Evolutionary conservation across 208 protist species (phyloP).

Genomic region (Leishmania tarentolae): DNA sequence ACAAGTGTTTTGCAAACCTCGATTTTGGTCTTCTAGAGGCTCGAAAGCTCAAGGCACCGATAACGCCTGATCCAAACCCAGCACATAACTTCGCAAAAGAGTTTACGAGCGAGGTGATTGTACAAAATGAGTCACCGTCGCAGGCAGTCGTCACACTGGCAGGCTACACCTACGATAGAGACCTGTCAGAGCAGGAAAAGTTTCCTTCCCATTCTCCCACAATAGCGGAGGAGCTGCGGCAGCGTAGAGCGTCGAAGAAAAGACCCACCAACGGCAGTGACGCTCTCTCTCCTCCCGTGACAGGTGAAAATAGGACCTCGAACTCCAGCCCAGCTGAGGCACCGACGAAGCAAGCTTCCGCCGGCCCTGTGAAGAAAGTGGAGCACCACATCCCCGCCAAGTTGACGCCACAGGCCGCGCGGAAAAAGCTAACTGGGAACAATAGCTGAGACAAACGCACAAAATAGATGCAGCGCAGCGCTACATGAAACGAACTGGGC

Average conservation of each 20-base stretch:
- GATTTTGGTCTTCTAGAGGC: slow-evolving; percentile 70
- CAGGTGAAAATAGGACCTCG: not conserved
- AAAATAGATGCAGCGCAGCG: not conserved
- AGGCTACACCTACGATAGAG: slow-evolving; percentile 69
- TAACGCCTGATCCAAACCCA: slow-evolving; percentile 65
- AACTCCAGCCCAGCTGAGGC: not conserved
- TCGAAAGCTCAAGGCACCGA: slow-evolving; percentile 70
- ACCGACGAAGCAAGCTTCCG: not conserved
- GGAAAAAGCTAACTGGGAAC: slow-evolving; percentile 20
- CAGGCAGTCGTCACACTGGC: slow-evolving; percentile 41
- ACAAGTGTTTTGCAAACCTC: slow-evolving; percentile 86
- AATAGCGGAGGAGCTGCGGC: slow-evolving; percentile 5
- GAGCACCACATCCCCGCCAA: slow-evolving; percentile 6
- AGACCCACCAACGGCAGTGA: not conserved
- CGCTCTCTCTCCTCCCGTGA: not conserved
- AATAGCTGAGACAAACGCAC: slow-evolving; percentile 2
- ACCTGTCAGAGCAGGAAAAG: slow-evolving; percentile 3
- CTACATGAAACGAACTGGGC: not conserved
- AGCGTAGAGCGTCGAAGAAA: slow-evolving; percentile 1
- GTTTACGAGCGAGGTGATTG: slow-evolving; percentile 65
- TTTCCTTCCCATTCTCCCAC: slow-evolving; percentile 2
- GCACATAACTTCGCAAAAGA: slow-evolving; percentile 82
- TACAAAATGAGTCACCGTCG: slow-evolving; percentile 28
- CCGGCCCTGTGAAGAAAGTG: not conserved
- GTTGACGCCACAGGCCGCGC: slow-evolving; percentile 8